A percentile compares a stretch with the other conserved stretches of the same genome.
phyloP scores from a whole-genome alignment of 768 basidiomycete genomes.

The Dentipellis sp. region DNA sequence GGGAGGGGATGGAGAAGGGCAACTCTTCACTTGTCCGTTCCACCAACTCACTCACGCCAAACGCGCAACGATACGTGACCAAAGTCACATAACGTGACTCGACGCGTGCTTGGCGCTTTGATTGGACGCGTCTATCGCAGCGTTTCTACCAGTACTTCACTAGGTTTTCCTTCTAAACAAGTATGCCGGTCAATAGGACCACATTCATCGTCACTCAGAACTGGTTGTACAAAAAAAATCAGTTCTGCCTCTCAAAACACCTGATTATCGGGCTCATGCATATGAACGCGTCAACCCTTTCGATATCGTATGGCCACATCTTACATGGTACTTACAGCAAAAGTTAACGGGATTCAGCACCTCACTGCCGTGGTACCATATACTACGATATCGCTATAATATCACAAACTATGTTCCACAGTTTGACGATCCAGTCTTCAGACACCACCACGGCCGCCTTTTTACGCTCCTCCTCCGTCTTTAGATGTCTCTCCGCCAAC shows the following conservation, averaged over 20 bases:
- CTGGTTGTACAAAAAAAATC: no score
- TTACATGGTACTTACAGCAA: no score
- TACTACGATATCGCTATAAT: conserved; percentile 38
- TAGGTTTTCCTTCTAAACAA: no score
- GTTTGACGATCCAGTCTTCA: conserved; percentile 43
- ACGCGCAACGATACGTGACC: not conserved
- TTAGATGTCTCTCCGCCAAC: conserved; percentile 38
- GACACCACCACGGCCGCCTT: conserved; percentile 32
- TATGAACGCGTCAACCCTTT: no score
- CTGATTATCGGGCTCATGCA: no score
- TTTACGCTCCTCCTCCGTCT: conserved; percentile 32
- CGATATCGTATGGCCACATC: no score
- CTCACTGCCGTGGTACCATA: conserved; percentile 26
- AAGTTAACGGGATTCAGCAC: no score
- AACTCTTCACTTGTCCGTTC: not conserved
- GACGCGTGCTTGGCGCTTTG: conserved; percentile 2
- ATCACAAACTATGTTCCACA: conserved; percentile 49
- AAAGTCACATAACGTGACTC: conserved; percentile 10
- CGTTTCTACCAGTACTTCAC: no score
- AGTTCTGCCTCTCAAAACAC: no score
- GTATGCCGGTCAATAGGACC: no score
- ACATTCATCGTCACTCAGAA: no score
- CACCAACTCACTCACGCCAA: not conserved
- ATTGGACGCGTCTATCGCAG: no score
- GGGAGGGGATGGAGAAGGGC: conserved; percentile 11